Evolutionary conservation across 2,329 filamentous ascomycete species (phyloP), one percentile per base, ranked within the genome.

Genomic region (Colletotrichum aenigma): DNA sequence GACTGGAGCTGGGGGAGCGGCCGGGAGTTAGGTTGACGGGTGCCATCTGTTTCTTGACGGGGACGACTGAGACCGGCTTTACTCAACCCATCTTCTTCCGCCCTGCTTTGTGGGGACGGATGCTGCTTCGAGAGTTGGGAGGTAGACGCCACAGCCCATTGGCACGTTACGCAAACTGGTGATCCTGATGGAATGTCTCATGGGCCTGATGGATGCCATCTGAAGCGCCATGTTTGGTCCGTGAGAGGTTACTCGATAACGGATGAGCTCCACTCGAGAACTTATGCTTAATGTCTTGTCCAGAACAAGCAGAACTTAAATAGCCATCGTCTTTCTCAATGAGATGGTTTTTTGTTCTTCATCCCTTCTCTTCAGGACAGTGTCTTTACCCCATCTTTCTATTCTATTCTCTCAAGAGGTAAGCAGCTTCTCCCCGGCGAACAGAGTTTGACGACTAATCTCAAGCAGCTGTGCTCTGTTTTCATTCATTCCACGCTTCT

Each of bases 391-490:
- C 48, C 43, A 71, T 65, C 30, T 66, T 67, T 74, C 64, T n/a
- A 67, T 72, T 75, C 55, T 60, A 34, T 68, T 56, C 18, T 56
- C 12, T 21, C 26, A 74, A 77, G 76, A 77, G 74, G 74, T 76
- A 60, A 55, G 64, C 38, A 28, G 26, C 18, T 10, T 60, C 24
- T 15, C 9, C 32, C 3, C 9, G 12, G 15, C 24, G 36, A 32
- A 26, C 10, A 26, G n/a, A 13, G 43, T 13, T 13, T 15, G 18
- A 26, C 43, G 24, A 60, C 74, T 76, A 13, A 76, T 61, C 3
- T 38, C 32, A 55, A 60, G 7, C 61, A 76, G 81, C 81, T 83
- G 81, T 77, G 81, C 81, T 83, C 81, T 82, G 70, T 82, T 79
- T 77, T 34, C 66, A 64, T 78, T 76, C 58, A 60, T 70, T 78